Conservation (phyloP, 768 basidiomycete genomes). For the Pulveroboletus sp. region DNA sequence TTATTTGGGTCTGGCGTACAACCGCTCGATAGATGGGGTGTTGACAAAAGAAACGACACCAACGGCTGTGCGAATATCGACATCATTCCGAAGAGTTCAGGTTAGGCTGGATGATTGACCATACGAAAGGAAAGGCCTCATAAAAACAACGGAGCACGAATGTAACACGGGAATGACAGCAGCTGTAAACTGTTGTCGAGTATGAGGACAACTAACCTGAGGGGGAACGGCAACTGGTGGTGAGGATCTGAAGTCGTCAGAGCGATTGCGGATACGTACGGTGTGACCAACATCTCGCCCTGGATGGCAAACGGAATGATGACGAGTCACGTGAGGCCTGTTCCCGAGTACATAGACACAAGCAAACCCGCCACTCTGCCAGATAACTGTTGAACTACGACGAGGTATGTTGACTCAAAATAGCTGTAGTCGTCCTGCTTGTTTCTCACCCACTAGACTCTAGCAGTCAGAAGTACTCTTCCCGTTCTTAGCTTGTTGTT, state of each 20-base stretch:
- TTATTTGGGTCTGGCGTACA: constrained; percentile 43
- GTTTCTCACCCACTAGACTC: too few relatives aligned
- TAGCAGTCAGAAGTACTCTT: too few relatives aligned
- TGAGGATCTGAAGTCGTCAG: background rate
- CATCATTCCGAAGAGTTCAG: constrained; percentile 71
- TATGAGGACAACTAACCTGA: constrained; percentile 80
- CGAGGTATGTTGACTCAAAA: too few relatives aligned
- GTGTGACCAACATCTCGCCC: constrained; percentile 71
- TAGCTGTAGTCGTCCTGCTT: too few relatives aligned
- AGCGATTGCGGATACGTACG: constrained; percentile 47
- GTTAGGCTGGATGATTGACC: constrained; percentile 56
- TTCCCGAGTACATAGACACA: too few relatives aligned
- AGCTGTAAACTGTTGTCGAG: constrained; percentile 74
- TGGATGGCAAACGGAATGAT: too few relatives aligned
- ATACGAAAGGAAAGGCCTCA: background rate
- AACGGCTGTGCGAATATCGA: constrained; percentile 86
- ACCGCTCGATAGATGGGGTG: constrained; percentile 54
- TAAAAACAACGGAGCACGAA: background rate
- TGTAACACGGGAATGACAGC: background rate
- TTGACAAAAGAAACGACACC: constrained; percentile 59
- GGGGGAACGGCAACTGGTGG: background rate
- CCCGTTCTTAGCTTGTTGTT: too few relatives aligned
- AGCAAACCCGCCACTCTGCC: too few relatives aligned
- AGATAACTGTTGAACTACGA: too few relatives aligned
- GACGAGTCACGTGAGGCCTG: too few relatives aligned